These are phyloP conservation scores for Wickerhamiella qilinensis DNA, from an alignment of 805 yeast species.

Conservation along the genomic window DNA sequence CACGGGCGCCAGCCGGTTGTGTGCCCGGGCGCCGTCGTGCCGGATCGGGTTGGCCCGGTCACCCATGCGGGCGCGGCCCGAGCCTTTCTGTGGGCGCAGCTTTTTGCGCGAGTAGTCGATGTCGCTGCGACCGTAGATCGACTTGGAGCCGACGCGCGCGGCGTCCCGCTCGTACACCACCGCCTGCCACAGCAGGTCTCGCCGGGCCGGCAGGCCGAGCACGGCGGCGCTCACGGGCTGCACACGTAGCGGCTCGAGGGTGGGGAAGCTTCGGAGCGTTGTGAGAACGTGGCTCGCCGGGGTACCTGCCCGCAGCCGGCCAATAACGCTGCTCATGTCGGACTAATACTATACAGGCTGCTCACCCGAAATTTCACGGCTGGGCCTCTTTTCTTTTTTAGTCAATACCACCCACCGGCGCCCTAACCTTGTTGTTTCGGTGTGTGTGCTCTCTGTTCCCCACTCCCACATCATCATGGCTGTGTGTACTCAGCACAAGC, in stretches of 20 bases:
- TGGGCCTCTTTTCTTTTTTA: too few relatives aligned
- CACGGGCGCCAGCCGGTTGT: constrained; percentile 80
- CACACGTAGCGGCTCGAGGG: constrained; percentile 67
- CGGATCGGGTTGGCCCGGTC: constrained; percentile 90
- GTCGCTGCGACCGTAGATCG: constrained; percentile 74
- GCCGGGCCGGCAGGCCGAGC: constrained; percentile 60
- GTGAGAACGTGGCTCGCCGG: constrained; percentile 62
- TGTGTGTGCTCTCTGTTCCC: too few relatives aligned
- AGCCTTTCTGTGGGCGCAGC: constrained; percentile 77
- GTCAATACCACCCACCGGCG: too few relatives aligned
- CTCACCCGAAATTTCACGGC: too few relatives aligned
- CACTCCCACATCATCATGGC: too few relatives aligned
- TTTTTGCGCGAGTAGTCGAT: constrained; percentile 75
- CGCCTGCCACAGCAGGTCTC: constrained; percentile 89
- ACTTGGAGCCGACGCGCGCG: constrained; percentile 75
- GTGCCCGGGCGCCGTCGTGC: constrained; percentile 76
- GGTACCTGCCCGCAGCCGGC: constrained; percentile 12
- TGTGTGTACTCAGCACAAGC: too few relatives aligned
- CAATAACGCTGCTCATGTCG: background rate
- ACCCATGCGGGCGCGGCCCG: constrained; percentile 92
- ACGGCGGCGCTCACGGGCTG: constrained; percentile 63
- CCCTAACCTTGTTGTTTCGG: too few relatives aligned
- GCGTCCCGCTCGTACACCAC: constrained; percentile 83
- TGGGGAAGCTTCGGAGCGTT: constrained; percentile 71
- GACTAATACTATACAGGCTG: too few relatives aligned